Percentiles rank a stretch among this genome's conserved stretches.
phyloP scores from a whole-genome alignment of 495 filamentous ascomycete genomes.

The Polyplosphaeria fusca region DNA sequence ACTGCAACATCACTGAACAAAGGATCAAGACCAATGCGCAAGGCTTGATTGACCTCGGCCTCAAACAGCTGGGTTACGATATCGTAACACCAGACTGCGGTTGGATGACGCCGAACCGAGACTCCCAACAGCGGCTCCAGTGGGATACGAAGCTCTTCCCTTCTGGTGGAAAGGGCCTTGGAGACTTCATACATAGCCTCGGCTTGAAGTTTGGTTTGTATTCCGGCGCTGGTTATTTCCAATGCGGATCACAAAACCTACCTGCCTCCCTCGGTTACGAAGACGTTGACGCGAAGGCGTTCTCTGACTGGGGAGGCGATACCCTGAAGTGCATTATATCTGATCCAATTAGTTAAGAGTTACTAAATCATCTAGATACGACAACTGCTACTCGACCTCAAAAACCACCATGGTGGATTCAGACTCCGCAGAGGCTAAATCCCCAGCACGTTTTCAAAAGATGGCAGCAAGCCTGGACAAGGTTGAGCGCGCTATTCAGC shows the following conservation, averaged over 20 bases:
- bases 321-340: conserved; percentile 41
- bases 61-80: conserved; percentile 51
- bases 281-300: conserved; percentile 38
- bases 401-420: conserved; percentile 16
- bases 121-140: conserved; percentile 48
- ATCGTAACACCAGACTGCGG: conserved; percentile 59
- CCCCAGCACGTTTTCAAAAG: conserved; percentile 12
- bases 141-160: conserved; percentile 56
- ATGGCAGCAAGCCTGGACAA: conserved; percentile 18
- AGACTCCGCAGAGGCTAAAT: conserved; percentile 3
- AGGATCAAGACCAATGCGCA: conserved; percentile 53
- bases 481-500: conserved; percentile 10
- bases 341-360: neutral
- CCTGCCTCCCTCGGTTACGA: conserved; percentile 20
- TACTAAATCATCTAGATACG: conserved; percentile 1
- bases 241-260: conserved; percentile 26
- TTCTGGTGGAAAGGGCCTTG: conserved; percentile 49
- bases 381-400: conserved; percentile 12
- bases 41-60: conserved; percentile 53
- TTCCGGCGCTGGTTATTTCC: conserved; percentile 49
- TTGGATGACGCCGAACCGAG: conserved; percentile 49
- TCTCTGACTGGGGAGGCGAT: conserved; percentile 34
- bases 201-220: conserved; percentile 57
- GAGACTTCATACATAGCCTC: conserved; percentile 49
- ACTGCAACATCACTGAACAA: conserved; percentile 48